A percentile compares a stretch with the other conserved stretches of the same genome.
These are phyloP conservation scores for Fusarium tanahbumbuense DNA, from an alignment of 2,329 filamentous ascomycete genomes.

Conservation along the genomic window DNA sequence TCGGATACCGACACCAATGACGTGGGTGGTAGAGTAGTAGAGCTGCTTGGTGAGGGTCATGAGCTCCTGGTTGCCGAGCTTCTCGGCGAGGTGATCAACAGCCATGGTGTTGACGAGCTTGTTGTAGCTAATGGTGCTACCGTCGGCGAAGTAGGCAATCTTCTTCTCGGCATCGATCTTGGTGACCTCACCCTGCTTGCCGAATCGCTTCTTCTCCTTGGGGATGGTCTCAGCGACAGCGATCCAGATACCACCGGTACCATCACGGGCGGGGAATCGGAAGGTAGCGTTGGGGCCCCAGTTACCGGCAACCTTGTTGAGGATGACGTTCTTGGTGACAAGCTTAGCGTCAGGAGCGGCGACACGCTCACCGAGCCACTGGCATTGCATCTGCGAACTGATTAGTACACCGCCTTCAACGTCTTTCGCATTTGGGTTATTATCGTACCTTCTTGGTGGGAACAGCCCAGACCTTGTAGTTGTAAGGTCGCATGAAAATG, in stretches of 20 bases:
- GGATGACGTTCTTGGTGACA: conserved; percentile 92
- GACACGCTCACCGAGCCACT: conserved; percentile 98
- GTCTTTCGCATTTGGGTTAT: background rate
- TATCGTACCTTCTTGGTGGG: conserved; percentile 87
- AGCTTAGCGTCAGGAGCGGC: conserved; percentile 95
- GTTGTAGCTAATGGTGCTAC: conserved; percentile 89
- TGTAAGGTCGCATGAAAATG: conserved; percentile 99
- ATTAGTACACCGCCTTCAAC: conserved; percentile 21
- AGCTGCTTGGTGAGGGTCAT: conserved; percentile 86
- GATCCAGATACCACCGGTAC: conserved; percentile 99
- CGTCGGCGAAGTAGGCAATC: conserved; percentile 83
- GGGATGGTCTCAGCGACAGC: conserved; percentile 94
- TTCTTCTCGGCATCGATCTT: conserved; percentile 90
- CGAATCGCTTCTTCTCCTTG: conserved; percentile 90
- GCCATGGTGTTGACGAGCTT: conserved; percentile 97
- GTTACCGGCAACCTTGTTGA: conserved; percentile 94
- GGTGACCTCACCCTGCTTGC: conserved; percentile 83
- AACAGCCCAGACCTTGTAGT: conserved; percentile 99
- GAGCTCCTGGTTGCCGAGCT: conserved; percentile 89
- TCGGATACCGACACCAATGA: conserved; percentile 94
- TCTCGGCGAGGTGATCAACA: conserved; percentile 87
- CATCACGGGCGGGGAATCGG: conserved; percentile 94
- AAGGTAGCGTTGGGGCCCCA: conserved; percentile 99
- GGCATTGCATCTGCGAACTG: conserved; percentile 87
- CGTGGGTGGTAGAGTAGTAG: conserved; percentile 97